Percentiles rank a stretch among this genome's conserved stretches.
Conservation (phyloP, 345 rosid genomes). For the Linum usitatissimum region DNA sequence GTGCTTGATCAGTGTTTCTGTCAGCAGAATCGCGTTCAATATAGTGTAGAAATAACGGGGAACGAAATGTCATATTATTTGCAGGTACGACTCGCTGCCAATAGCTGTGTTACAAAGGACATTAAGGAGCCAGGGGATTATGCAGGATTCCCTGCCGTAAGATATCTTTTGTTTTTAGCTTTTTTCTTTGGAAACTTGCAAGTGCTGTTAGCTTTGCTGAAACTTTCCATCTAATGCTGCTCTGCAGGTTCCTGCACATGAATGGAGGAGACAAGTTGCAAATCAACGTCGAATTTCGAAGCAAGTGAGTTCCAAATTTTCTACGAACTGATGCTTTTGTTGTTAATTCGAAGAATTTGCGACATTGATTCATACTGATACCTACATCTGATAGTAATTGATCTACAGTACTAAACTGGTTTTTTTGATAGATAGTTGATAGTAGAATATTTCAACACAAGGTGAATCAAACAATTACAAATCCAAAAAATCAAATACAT, state of each 20-base stretch:
- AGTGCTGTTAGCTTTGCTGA: neutral
- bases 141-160: constrained; percentile 89
- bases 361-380: neutral
- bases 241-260: constrained; percentile 53
- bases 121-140: constrained; percentile 71
- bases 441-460: neutral
- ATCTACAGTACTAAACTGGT: no score
- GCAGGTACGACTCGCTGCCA: constrained; percentile 74
- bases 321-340: neutral
- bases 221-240: neutral
- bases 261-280: constrained; percentile 66
- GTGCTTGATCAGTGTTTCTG: neutral
- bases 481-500: neutral
- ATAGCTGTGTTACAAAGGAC: constrained; percentile 64
- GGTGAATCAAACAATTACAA: neutral
- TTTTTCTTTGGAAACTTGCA: neutral
- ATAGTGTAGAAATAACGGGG: neutral
- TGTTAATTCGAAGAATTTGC: no score
- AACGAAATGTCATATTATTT: constrained; percentile 6
- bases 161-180: constrained; percentile 7
- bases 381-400: neutral
- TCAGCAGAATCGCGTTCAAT: neutral
- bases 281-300: constrained; percentile 13
- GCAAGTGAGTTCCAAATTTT: constrained; percentile 12
- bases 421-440: neutral